Evolutionary conservation across 140 eudicot species (phyloP).

Genomic region (Flaveria floridana): DNA sequence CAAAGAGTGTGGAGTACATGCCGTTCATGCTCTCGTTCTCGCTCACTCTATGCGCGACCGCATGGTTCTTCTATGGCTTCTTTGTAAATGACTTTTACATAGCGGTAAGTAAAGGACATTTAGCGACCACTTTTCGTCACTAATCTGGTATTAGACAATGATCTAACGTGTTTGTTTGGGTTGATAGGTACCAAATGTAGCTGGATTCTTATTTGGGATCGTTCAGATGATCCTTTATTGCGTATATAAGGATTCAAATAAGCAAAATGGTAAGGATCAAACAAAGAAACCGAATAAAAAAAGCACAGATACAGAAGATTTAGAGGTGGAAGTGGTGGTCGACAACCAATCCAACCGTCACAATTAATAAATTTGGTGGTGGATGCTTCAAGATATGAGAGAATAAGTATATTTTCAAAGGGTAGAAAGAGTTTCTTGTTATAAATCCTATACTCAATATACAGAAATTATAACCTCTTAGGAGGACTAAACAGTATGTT

Average conservation of each 20-base stretch:
- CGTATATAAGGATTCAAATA: constrained; percentile 54
- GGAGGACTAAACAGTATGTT: too few species aligned
- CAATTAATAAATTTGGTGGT: constrained; percentile 17
- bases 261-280: constrained; percentile 9
- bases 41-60: constrained; percentile 62
- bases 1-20: constrained; percentile 80
- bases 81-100: constrained; percentile 56
- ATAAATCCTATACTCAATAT: too few species aligned
- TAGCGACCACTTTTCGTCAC: not conserved
- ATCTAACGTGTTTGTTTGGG: not conserved
- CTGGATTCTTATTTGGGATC: constrained; percentile 66
- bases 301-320: not conserved
- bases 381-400: not conserved
- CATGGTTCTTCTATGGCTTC: constrained; percentile 78
- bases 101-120: constrained; percentile 49
- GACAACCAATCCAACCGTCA: not conserved
- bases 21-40: constrained; percentile 65
- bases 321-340: constrained; percentile 35
- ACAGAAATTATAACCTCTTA: too few species aligned
- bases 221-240: constrained; percentile 63
- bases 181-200: constrained; percentile 63
- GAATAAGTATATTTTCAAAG: constrained; percentile 11
- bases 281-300: constrained; percentile 20
- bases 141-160: not conserved
- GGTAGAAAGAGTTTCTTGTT: constrained; percentile 15